A percentile compares a stretch with the other conserved stretches of the same genome.
phyloP scores from a whole-genome alignment of 139 green algal species.

The Micromonas pusilla region DNA sequence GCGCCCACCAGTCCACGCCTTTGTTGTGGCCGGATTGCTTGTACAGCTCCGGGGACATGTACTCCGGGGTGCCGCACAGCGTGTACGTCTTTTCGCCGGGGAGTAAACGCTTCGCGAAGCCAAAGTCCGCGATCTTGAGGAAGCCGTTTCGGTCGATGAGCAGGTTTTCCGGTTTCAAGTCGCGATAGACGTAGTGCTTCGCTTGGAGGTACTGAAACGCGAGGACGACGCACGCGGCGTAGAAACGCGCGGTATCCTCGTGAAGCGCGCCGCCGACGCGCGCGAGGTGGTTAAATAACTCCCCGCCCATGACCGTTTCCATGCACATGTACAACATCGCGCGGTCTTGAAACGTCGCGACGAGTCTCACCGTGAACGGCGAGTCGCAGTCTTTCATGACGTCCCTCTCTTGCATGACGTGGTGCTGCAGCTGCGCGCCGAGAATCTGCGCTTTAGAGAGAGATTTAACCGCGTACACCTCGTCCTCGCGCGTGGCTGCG shows the following conservation, averaged over 20 bases:
- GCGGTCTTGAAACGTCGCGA: conserved; percentile 55
- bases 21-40: conserved; percentile 64
- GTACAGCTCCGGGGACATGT: conserved; percentile 87
- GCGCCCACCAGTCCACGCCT: conserved; percentile 77
- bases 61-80: conserved; percentile 91
- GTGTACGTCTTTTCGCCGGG: conserved; percentile 73
- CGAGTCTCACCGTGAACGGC: conserved; percentile 76
- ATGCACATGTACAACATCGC: conserved; percentile 77
- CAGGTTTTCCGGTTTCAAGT: conserved; percentile 83
- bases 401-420: conserved; percentile 71
- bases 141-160: conserved; percentile 65
- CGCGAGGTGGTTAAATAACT: conserved; percentile 84
- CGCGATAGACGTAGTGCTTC: conserved; percentile 26
- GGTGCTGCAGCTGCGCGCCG: conserved; percentile 40
- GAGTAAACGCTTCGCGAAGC: conserved; percentile 73
- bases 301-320: conserved; percentile 80
- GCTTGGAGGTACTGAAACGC: conserved; percentile 57
- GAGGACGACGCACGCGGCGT: conserved; percentile 69
- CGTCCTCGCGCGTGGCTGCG: neutral
- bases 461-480: conserved; percentile 33
- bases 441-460: conserved; percentile 54
- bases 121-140: conserved; percentile 80
- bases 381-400: conserved; percentile 55
- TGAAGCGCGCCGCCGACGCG: conserved; percentile 40
- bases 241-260: conserved; percentile 72